phyloP scores from a whole-genome alignment of 2,329 filamentous ascomycete species.

The Boeremia exigua region DNA sequence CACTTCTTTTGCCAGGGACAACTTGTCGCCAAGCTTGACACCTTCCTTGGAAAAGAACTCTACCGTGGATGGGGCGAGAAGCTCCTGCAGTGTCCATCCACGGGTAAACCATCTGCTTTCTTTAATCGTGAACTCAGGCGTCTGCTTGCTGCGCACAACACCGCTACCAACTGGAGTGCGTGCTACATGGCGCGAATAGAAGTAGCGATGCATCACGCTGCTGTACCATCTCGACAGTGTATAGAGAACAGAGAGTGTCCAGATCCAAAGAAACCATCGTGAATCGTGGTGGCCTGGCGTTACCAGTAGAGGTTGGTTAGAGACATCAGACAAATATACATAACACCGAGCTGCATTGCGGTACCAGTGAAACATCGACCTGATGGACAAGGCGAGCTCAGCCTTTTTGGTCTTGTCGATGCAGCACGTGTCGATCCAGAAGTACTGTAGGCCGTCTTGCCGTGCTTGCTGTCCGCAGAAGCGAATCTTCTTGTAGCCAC shows the following conservation, averaged over 20 bases:
- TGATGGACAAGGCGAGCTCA: neutral
- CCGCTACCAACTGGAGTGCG: no score
- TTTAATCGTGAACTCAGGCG: no score
- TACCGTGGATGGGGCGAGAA: neutral
- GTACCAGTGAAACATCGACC: neutral
- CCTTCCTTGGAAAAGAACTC: neutral
- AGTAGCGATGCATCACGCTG: no score
- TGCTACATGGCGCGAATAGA: no score
- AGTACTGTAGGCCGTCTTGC: neutral
- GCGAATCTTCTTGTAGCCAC: neutral
- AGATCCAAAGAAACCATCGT: no score
- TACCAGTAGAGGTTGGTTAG: no score
- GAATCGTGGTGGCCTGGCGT: no score
- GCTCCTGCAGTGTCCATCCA: no score
- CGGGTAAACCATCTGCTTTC: no score
- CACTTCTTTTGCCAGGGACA: neutral
- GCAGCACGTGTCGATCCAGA: neutral
- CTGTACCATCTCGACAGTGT: no score
- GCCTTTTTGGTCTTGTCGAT: neutral
- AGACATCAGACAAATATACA: neutral
- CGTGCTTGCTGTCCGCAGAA: neutral
- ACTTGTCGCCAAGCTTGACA: neutral
- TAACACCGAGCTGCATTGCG: neutral
- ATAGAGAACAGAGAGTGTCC: no score
- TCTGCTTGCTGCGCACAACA: no score